A percentile compares a stretch with the other conserved stretches of the same genome.
Evolutionary conservation across 331 rosid genomes (phyloP).

Genomic region (Spiraea crenata): DNA sequence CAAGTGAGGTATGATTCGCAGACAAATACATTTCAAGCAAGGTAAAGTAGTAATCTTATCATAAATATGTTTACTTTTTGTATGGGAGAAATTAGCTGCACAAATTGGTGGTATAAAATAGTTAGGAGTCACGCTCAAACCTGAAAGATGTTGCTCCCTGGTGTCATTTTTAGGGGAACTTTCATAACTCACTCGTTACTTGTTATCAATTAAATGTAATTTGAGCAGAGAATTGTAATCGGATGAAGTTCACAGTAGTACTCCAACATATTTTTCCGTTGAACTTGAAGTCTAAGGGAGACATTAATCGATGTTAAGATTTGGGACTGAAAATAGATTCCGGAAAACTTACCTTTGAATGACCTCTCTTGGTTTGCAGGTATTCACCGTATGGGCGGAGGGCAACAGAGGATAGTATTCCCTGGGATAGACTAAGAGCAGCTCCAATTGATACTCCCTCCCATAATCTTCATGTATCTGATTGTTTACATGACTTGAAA

Average conservation of each 20-base stretch:
- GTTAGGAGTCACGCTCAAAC: no score
- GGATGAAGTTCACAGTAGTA: no score
- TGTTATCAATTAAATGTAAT: no score
- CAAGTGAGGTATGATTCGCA: constrained; percentile 59
- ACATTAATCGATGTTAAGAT: not conserved
- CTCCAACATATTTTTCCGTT: no score
- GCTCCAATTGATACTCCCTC: constrained; percentile 65
- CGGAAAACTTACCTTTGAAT: not conserved
- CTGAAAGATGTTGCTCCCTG: no score
- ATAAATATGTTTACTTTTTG: not conserved
- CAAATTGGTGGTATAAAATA: no score
- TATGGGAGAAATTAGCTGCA: no score
- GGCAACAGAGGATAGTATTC: constrained; percentile 67
- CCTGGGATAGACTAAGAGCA: constrained; percentile 73
- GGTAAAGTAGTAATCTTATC: constrained; percentile 38
- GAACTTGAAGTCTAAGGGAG: not conserved
- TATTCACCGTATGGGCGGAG: constrained; percentile 76
- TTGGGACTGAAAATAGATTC: constrained; percentile 1
- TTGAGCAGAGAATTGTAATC: no score
- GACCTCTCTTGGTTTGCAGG: constrained; percentile 36
- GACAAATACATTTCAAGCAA: constrained; percentile 76
- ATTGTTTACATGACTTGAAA: constrained; percentile 60
- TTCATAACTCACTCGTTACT: no score
- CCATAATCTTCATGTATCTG: constrained; percentile 56
- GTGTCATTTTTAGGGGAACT: no score